phyloP scores from a whole-genome alignment of 2,329 filamentous ascomycete genomes.

The Penicillium sp. region DNA sequence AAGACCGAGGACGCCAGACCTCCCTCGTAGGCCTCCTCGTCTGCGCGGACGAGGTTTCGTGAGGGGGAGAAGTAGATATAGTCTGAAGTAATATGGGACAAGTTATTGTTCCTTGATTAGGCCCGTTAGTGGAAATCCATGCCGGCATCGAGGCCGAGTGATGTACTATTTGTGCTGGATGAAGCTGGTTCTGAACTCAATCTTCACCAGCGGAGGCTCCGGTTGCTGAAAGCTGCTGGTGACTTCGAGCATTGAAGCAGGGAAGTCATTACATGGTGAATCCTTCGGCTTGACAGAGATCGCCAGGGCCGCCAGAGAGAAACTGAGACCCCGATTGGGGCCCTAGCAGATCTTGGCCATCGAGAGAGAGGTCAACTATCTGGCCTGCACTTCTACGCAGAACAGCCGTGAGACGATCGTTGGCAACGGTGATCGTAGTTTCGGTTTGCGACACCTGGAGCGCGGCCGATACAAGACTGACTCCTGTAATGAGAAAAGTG shows the following conservation, averaged over 20 bases:
- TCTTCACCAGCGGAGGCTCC: constrained; percentile 1
- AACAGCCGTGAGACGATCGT: constrained; percentile 53
- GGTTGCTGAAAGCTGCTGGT: constrained; percentile 2
- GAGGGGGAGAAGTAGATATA: constrained; percentile 46
- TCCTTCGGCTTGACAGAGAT: not conserved
- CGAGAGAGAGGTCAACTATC: constrained; percentile 53
- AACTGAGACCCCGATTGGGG: constrained; percentile 39
- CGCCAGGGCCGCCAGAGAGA: not conserved
- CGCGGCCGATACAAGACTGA: constrained; percentile 21
- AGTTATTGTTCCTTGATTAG: constrained; percentile 23
- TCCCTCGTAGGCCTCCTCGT: constrained; percentile 39
- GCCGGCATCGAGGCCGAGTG: not conserved
- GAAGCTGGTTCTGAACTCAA: constrained; percentile 8
- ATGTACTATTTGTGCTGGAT: constrained; percentile 10
- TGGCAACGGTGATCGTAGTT: constrained; percentile 45
- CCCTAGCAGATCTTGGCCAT: constrained; percentile 61
- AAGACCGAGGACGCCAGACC: constrained; percentile 2
- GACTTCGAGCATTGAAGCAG: constrained; percentile 1
- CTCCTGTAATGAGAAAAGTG: constrained; percentile 10
- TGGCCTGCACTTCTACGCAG: constrained; percentile 53
- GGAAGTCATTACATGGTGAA: not conserved
- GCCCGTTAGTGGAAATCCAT: not conserved
- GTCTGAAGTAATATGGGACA: constrained; percentile 48
- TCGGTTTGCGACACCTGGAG: constrained; percentile 30
- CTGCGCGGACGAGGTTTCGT: constrained; percentile 37